These are phyloP conservation scores for Mortierella sp. DNA, from an alignment of 371 early-diverging fungal species.

Conservation along the genomic window DNA sequence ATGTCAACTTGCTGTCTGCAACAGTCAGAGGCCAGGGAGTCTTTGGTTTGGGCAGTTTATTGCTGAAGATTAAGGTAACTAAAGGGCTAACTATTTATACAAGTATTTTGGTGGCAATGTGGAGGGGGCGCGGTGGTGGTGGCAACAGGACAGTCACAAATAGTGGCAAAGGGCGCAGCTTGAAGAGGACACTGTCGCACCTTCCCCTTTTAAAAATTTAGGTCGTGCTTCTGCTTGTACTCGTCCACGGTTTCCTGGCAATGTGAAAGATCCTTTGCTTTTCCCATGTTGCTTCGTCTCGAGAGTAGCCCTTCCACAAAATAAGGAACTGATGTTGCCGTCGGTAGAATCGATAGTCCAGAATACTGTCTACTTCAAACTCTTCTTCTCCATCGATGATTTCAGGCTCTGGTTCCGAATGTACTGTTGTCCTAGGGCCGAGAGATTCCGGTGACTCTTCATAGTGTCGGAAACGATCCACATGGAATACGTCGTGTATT, in stretches of 20 bases:
- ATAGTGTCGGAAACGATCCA: slow-evolving; percentile 6
- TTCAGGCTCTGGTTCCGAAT: not conserved
- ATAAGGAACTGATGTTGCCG: slow-evolving; percentile 4
- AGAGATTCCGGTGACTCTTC: not conserved
- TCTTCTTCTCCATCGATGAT: slow-evolving; percentile 1
- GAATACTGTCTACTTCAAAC: not conserved
- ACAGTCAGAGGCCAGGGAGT: too few relatives aligned
- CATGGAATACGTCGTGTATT: slow-evolving; percentile 1
- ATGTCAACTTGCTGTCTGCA: too few relatives aligned
- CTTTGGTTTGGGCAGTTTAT: too few relatives aligned
- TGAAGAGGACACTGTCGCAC: not conserved
- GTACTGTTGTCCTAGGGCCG: not conserved
- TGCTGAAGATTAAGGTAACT: too few relatives aligned
- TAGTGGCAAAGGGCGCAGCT: too few relatives aligned
- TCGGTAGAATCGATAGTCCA: not conserved
- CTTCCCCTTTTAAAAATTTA: slow-evolving; percentile 10
- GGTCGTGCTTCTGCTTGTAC: not conserved
- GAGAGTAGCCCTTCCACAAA: slow-evolving; percentile 1
- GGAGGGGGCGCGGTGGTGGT: too few relatives aligned
- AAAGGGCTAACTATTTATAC: too few relatives aligned
- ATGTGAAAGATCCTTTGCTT: not conserved
- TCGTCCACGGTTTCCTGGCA: not conserved
- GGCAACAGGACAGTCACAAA: too few relatives aligned
- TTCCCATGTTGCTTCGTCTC: not conserved
- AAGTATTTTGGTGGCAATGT: too few relatives aligned